Evolutionary conservation across 345 rosid species (phyloP).

Genomic region (Salix purpurea): DNA sequence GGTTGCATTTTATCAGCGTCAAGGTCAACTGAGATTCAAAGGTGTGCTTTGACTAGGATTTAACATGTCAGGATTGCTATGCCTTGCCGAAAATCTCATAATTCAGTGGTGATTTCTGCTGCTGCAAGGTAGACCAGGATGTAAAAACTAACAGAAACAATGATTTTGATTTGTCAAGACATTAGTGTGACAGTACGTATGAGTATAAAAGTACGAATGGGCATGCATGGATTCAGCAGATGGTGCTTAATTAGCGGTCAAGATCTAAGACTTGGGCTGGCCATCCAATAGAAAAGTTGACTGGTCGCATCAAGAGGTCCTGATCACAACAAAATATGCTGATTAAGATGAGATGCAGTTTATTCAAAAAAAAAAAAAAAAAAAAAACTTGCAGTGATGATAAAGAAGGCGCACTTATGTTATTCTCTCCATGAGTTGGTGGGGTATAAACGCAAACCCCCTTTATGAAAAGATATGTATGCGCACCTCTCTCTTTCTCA

Average conservation of each 20-base stretch:
- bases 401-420: conserved; percentile 21
- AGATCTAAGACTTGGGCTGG: conserved; percentile 8
- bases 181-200: too few species aligned
- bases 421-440: conserved; percentile 39
- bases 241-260: not conserved
- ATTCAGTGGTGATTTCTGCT: not conserved
- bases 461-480: conserved; percentile 61
- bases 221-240: too few species aligned
- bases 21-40: conserved; percentile 12
- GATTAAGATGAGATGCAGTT: conserved; percentile 22
- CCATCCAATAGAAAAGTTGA: conserved; percentile 27
- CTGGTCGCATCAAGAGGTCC: conserved; percentile 22
- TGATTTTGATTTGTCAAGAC: too few species aligned
- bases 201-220: too few species aligned
- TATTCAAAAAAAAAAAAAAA: conserved; percentile 2
- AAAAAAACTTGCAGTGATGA: not conserved
- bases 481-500: conserved; percentile 24
- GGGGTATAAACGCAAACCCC: conserved; percentile 64
- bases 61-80: not conserved
- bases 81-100: not conserved
- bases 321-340: conserved; percentile 13
- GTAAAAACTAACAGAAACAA: too few species aligned
- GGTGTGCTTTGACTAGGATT: not conserved
- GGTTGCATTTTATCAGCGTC: not conserved
- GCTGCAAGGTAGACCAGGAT: too few species aligned